Base-by-base conservation (phyloP, 257 asterid genomes). In the Eustoma russellianum region DNA sequence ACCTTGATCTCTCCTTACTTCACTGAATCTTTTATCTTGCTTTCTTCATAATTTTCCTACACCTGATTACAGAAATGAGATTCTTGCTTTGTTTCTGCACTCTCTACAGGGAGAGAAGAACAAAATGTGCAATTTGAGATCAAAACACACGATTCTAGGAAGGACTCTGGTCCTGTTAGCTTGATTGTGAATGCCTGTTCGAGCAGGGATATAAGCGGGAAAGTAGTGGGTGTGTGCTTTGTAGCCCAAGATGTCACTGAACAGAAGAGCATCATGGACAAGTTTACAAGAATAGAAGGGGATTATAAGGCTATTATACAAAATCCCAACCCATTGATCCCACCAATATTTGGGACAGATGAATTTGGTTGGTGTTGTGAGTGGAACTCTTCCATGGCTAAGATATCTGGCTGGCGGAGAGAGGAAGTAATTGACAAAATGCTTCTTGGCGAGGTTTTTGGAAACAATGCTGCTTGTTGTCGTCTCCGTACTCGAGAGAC, bases 301-400 rank as follows among this genome's bases (percentile, higher is more conserved):
- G 98, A 91, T 67, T 88, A 91, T 67, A 73, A 68, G 60, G 84
- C 96, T 18, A 91, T 87, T 46, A 63, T 87, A 16, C 97, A 91
- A 61, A 91, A 82, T 55, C 98, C 90, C 1, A 85, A 79, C 77
- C 98, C 89, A 0, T 62, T 91, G 68, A 88, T 91, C 70, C 98
- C 98, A 9, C 95, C 97, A 16, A 87, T 85, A 64, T 91, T 91
- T 44, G 98, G 94, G 35, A 77, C 90, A 0, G 97, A 91, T 50
- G 97, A 84, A 57, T 85, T 91, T 14, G 96, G 96, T 14, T 87
- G 98, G 98, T 87, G 98, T 59, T 77, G 90, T 1, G 97, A 87
- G 69, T 91, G 98, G 98, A 91, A 91, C 52, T 76, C 97, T 17
- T 96, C 98, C 2, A 91, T 91, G 98, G 61, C 79, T 6, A 84